A percentile compares a stretch with the other conserved stretches of the same genome.
Evolutionary conservation across 148 eudicot genomes (phyloP).

Genomic region (Chenopodium formosanum): DNA sequence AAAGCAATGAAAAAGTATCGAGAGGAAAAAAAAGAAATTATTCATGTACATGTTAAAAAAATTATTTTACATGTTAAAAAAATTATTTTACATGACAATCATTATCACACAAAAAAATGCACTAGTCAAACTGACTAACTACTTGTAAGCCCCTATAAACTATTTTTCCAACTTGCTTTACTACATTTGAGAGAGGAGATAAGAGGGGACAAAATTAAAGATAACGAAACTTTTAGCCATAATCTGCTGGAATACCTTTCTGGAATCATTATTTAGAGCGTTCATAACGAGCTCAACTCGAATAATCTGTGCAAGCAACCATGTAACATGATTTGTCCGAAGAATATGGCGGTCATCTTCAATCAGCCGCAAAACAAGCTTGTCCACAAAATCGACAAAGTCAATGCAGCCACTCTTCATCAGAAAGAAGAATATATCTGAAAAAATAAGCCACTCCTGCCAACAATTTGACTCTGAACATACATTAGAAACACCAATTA

Average conservation of each 20-base stretch:
- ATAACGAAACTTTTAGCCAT: neutral
- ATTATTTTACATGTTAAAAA: neutral
- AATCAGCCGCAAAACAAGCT: slow-evolving; percentile 72
- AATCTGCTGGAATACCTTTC: slow-evolving; percentile 62
- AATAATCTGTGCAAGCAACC: slow-evolving; percentile 89
- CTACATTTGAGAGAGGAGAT: neutral
- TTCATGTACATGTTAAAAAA: neutral
- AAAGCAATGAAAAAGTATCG: slow-evolving; percentile 10
- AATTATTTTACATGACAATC: neutral
- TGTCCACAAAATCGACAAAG: slow-evolving; percentile 93
- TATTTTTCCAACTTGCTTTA: neutral
- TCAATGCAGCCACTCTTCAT: slow-evolving; percentile 93
- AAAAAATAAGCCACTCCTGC: slow-evolving; percentile 96
- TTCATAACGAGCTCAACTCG: slow-evolving; percentile 87
- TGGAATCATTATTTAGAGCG: slow-evolving; percentile 76
- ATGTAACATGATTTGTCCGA: slow-evolving; percentile 90
- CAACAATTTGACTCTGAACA: slow-evolving; percentile 81
- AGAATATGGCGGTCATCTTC: slow-evolving; percentile 78
- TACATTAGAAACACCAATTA: slow-evolving; percentile 17
- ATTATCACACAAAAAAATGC: neutral
- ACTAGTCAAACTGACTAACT: neutral
- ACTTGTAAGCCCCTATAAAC: neutral
- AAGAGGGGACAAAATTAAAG: neutral
- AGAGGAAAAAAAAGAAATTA: neutral
- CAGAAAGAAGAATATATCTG: slow-evolving; percentile 87